Evolutionary conservation across 108 stramenopile genomes (phyloP).

Genomic region (Nitzschia sp.): DNA sequence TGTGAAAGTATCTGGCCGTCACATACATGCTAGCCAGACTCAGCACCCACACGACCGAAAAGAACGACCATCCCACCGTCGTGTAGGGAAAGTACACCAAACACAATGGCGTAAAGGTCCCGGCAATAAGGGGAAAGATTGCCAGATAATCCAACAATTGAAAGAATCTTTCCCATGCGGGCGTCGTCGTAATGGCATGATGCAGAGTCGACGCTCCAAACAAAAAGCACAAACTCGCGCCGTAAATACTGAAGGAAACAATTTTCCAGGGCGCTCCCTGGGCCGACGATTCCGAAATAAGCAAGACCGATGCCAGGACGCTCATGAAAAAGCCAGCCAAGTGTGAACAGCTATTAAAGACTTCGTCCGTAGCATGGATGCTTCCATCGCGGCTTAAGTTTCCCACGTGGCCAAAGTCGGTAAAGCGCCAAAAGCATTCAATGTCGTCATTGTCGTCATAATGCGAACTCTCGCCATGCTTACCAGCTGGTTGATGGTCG

Average conservation of each 20-base stretch:
- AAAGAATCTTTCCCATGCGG: constrained; percentile 55
- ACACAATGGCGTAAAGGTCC: constrained; percentile 85
- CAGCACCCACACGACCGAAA: constrained; percentile 69
- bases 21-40: constrained; percentile 61
- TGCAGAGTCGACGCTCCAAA: constrained; percentile 71
- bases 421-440: constrained; percentile 42
- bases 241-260: constrained; percentile 73
- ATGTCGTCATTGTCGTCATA: not conserved
- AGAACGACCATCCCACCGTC: constrained; percentile 78
- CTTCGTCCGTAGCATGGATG: constrained; percentile 73
- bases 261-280: constrained; percentile 71
- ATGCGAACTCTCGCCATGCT: not conserved
- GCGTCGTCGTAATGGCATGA: constrained; percentile 58
- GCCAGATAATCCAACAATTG: constrained; percentile 77
- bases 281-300: constrained; percentile 43
- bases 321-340: constrained; percentile 64
- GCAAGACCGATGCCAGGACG: constrained; percentile 57
- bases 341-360: constrained; percentile 73
- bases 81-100: constrained; percentile 63
- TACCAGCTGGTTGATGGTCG: not conserved
- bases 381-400: constrained; percentile 60
- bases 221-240: constrained; percentile 56
- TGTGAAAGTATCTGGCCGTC: constrained; percentile 44
- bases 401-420: constrained; percentile 50
- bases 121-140: constrained; percentile 81